phyloP scores from a whole-genome alignment of 805 yeast species.

The Torulaspora gathmanii region DNA sequence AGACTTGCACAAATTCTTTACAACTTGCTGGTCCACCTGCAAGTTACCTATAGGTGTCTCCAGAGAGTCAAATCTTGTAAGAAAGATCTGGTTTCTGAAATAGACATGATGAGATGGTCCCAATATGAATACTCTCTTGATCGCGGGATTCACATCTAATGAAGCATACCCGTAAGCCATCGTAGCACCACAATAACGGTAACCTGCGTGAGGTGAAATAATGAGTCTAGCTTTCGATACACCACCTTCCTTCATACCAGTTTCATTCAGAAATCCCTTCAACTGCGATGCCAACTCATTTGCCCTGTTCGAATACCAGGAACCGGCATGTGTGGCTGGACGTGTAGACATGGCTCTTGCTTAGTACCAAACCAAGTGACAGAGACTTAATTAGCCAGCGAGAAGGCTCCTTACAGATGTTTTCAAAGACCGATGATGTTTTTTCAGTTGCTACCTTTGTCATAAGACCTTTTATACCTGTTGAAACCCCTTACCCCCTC shows the following conservation, averaged over 20 bases:
- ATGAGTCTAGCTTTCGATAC: constrained; percentile 40
- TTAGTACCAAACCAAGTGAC: neutral
- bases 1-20: constrained; percentile 32
- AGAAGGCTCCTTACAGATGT: neutral
- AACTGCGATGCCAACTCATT: constrained; percentile 47
- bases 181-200: constrained; percentile 70
- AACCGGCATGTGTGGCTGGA: constrained; percentile 83
- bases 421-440: neutral
- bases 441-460: neutral
- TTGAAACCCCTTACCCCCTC: constrained; percentile 13
- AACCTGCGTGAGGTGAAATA: constrained; percentile 76
- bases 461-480: constrained; percentile 1
- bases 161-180: constrained; percentile 72
- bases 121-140: constrained; percentile 65
- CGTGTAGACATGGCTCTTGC: constrained; percentile 32
- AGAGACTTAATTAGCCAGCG: neutral
- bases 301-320: constrained; percentile 68
- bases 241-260: constrained; percentile 10
- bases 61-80: constrained; percentile 50
- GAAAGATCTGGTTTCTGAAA: constrained; percentile 54
- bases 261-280: constrained; percentile 39
- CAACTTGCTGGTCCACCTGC: constrained; percentile 53
- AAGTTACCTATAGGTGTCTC: constrained; percentile 82
- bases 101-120: constrained; percentile 95
- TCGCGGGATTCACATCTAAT: constrained; percentile 48